Base-by-base conservation (phyloP, 2,329 filamentous ascomycete species). In the Harringtonia aguacate region DNA sequence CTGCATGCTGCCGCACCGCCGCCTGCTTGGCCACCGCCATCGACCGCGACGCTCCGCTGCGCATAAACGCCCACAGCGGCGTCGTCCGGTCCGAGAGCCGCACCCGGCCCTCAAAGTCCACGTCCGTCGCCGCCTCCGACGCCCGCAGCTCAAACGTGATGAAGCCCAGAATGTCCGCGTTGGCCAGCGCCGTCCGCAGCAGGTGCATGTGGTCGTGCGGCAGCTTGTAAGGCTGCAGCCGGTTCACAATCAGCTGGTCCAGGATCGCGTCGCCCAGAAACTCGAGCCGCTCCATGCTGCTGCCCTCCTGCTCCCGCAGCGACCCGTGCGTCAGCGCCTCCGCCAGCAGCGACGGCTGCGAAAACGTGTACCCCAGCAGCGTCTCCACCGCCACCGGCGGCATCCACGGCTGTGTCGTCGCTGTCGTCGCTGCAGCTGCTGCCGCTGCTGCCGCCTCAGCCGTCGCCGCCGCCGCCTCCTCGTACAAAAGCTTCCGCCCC, bases 201-300 rank as follows among this genome's bases (percentile, higher is more conserved):
- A 79, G 65, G 53, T 94, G 87, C 77, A 97, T 86, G n/a, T 74
- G 64, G 3, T 69, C 56, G 39, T 74, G 66, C 0, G 61, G 45
- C 1, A 77, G 56, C 4, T n/a, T n/a, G n/a, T n/a, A n/a, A n/a
- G 70, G 63, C 0, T 64, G 62, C 6, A 47, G 33, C 33, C 21
- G 27, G 34, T 48, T 3, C 8, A 86, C 78, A 39, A 95, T 67
- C 44, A 95, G 67, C 52, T 79, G 74, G 60, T 97, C 90, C 0
- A 97, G 75, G 3, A 95, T 68, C 0, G 87, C 77, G 53, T 97
- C 90, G 1, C 90, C 90, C 0, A 95, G 66, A 54, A 92, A 95
- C 56, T 95, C 90, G 1, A 95, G 72, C 0, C 88, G 76, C 52
- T 95, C 84, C 13, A 78, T 71, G 20, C 62, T 68, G 3, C 67